Conservation (phyloP, 768 basidiomycete genomes). For the Nevesoporus exiguus region DNA sequence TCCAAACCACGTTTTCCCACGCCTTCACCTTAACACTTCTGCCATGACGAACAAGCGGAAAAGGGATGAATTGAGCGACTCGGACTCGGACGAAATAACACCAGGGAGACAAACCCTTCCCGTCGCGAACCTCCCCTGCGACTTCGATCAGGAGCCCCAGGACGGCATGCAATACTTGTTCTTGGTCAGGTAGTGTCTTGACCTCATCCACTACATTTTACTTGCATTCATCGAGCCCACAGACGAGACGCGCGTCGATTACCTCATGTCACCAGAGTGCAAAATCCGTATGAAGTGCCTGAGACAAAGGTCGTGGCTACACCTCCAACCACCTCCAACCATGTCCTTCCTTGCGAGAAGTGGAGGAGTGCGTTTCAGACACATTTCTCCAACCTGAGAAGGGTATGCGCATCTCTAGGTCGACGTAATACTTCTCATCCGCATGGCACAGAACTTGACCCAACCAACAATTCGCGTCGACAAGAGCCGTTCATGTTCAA, state of each 20-base stretch:
- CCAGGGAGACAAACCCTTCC: constrained; percentile 73
- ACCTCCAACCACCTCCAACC: constrained; percentile 22
- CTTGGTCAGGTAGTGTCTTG: constrained; percentile 59
- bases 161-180: constrained; percentile 83
- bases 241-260: constrained; percentile 71
- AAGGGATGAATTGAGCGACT: constrained; percentile 45
- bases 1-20: constrained; percentile 18
- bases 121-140: constrained; percentile 71
- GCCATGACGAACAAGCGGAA: constrained; percentile 50
- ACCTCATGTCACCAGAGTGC: constrained; percentile 60
- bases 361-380: constrained; percentile 60
- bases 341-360: constrained; percentile 56
- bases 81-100: constrained; percentile 57
- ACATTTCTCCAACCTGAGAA: constrained; percentile 64
- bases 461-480: constrained; percentile 51
- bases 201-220: neutral
- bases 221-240: constrained; percentile 9
- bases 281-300: constrained; percentile 61
- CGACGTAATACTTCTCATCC: neutral
- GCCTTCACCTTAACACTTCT: too few species aligned
- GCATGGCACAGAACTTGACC: constrained; percentile 51
- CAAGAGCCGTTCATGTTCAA: constrained; percentile 1
- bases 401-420: constrained; percentile 30
- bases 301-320: constrained; percentile 24
- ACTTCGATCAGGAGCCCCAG: constrained; percentile 60